Percentiles rank a stretch among this genome's conserved stretches.
Conservation (phyloP, 495 filamentous ascomycete species). For the Hyaloscypha finlandica region DNA sequence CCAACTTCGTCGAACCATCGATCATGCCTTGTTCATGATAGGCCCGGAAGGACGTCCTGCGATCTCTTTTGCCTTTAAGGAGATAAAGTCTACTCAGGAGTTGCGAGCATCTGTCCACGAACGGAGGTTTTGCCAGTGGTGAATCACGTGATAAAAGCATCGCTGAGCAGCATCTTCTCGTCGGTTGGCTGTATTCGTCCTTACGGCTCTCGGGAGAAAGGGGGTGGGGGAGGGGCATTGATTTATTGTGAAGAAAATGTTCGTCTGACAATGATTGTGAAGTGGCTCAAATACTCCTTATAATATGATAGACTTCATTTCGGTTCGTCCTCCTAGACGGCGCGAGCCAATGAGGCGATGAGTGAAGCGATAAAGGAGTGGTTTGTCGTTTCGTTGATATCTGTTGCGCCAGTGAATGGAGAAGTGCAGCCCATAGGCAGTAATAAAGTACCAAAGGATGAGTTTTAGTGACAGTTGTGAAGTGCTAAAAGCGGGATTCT, state of each 20-base stretch:
- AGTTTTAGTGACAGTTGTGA: too few species aligned
- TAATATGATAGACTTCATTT: neutral
- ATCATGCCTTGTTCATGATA: neutral
- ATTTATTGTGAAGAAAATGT: neutral
- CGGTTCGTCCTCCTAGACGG: neutral
- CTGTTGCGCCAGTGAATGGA: too few species aligned
- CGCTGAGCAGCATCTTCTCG: neutral
- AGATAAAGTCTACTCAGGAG: neutral
- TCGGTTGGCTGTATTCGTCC: neutral
- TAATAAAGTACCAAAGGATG: too few species aligned
- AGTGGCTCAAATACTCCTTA: neutral
- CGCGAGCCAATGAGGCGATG: too few species aligned
- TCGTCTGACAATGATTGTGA: neutral
- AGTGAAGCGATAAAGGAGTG: too few species aligned
- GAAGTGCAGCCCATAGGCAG: too few species aligned
- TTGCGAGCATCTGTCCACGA: neutral
- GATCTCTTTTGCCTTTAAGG: neutral
- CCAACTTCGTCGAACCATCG: neutral
- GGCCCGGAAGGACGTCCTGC: neutral
- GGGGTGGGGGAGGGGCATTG: neutral
- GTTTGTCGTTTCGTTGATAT: too few species aligned
- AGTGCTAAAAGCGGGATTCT: too few species aligned
- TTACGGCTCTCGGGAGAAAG: neutral
- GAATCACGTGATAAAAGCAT: neutral
- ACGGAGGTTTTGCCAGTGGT: neutral